Percentiles rank a stretch among this genome's conserved stretches.
phyloP scores from a whole-genome alignment of 441 rosid genomes.

The Rhodomyrtus psidioides region DNA sequence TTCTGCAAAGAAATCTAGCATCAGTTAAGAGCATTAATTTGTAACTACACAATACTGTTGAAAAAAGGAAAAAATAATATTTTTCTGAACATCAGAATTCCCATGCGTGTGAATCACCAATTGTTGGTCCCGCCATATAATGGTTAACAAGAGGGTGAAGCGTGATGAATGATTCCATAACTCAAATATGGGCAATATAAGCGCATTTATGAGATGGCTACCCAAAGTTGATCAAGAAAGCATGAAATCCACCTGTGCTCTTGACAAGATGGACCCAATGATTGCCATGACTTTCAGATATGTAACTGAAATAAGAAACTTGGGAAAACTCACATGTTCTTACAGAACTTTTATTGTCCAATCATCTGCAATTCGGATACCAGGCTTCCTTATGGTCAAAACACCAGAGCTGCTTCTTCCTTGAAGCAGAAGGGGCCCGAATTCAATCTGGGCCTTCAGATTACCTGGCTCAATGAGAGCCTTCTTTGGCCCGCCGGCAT shows the following conservation, averaged over 20 bases:
- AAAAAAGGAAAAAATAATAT: not conserved
- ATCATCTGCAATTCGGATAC: slow-evolving; percentile 65
- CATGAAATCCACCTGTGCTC: not conserved
- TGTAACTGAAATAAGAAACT: not conserved
- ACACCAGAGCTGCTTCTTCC: slow-evolving; percentile 34
- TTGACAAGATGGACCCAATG: not conserved
- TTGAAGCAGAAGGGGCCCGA: slow-evolving; percentile 52
- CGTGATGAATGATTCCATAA: not conserved
- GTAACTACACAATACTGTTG: not conserved
- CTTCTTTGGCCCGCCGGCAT: slow-evolving; percentile 32
- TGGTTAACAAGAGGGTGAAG: not conserved
- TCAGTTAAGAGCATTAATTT: not conserved
- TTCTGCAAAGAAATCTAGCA: not conserved
- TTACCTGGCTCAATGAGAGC: slow-evolving; percentile 67
- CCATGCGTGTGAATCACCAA: not conserved
- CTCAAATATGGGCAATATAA: not conserved
- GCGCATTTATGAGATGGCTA: not conserved
- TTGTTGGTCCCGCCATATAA: not conserved
- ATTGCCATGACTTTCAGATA: not conserved
- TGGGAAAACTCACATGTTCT: slow-evolving; percentile 6
- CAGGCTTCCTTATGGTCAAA: slow-evolving; percentile 78
- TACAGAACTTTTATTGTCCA: slow-evolving; percentile 74
- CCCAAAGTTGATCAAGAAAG: not conserved
- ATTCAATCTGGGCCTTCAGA: slow-evolving; percentile 45
- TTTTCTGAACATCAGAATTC: not conserved